These are phyloP conservation scores for Beauveria pseudobassiana DNA, from an alignment of 2,329 filamentous ascomycete species.

Conservation along the genomic window DNA sequence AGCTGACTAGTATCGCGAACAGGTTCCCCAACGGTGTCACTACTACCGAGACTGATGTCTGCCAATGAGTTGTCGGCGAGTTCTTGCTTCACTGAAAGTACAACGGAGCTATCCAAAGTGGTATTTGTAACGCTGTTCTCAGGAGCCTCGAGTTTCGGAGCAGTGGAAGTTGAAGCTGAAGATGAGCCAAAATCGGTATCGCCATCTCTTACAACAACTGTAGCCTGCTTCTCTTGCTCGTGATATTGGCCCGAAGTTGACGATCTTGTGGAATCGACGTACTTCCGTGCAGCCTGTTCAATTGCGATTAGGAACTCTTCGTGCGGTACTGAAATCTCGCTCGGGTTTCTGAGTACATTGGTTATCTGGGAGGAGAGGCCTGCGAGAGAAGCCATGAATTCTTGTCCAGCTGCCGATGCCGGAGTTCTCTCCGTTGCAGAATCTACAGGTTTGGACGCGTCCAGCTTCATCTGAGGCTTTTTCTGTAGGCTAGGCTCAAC, in stretches of 20 bases:
- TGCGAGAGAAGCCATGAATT: constrained; percentile 28
- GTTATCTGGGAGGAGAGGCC: constrained; percentile 36
- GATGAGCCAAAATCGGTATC: background rate
- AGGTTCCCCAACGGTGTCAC: background rate
- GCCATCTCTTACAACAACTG: background rate
- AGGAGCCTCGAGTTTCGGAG: background rate
- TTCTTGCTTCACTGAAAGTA: background rate
- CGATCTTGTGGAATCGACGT: constrained; percentile 33
- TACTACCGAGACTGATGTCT: background rate
- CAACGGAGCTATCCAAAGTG: background rate
- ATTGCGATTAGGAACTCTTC: constrained; percentile 44
- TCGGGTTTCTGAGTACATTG: constrained; percentile 30
- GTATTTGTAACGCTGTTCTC: too few relatives aligned
- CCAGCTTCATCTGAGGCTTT: constrained; percentile 22
- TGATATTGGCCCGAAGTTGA: background rate
- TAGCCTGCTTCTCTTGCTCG: constrained; percentile 11
- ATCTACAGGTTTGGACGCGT: constrained; percentile 15
- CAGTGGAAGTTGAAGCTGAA: background rate
- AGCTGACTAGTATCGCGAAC: background rate
- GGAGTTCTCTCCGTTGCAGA: background rate
- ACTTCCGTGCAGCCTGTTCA: constrained; percentile 42
- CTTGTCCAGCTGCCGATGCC: constrained; percentile 20
- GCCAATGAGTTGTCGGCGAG: background rate
- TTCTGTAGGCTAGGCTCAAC: constrained; percentile 35
- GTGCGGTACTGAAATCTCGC: constrained; percentile 27